Conservation (phyloP, 768 basidiomycete genomes). For the Coprinopsis sp. region DNA sequence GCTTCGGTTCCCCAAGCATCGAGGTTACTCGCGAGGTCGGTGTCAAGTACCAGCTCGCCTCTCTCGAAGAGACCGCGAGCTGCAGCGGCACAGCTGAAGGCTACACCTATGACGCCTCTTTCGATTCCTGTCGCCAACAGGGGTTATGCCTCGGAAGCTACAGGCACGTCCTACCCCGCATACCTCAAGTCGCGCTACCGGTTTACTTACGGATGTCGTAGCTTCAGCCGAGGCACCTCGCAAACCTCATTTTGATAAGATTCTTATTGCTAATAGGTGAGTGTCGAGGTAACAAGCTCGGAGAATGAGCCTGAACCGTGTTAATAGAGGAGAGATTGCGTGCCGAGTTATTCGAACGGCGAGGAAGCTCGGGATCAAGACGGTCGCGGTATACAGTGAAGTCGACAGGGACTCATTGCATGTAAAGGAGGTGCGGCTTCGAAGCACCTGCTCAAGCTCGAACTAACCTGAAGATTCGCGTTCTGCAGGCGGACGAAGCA, state of each 20-base stretch:
- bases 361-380: slow-evolving; percentile 81
- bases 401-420: slow-evolving; percentile 80
- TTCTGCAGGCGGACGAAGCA: slow-evolving; percentile 71
- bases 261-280: slow-evolving; percentile 86
- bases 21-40: not conserved
- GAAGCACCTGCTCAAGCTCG: not conserved
- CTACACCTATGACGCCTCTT: too few relatives aligned
- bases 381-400: slow-evolving; percentile 89
- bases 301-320: not conserved
- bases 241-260: slow-evolving; percentile 77
- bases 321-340: slow-evolving; percentile 84
- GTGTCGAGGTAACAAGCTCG: slow-evolving; percentile 6
- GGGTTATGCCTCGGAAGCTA: too few relatives aligned
- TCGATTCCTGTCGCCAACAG: too few relatives aligned
- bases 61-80: too few relatives aligned
- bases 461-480: slow-evolving; percentile 1
- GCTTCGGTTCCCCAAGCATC: not conserved
- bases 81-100: too few relatives aligned
- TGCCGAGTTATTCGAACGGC: slow-evolving; percentile 93
- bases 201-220: not conserved
- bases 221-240: not conserved
- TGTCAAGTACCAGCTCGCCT: too few relatives aligned
- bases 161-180: not conserved
- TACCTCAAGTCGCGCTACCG: not conserved
- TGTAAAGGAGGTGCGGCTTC: slow-evolving; percentile 60